phyloP scores from a whole-genome alignment of 2,329 filamentous ascomycete species.

The Aspergillus brasiliensis region DNA sequence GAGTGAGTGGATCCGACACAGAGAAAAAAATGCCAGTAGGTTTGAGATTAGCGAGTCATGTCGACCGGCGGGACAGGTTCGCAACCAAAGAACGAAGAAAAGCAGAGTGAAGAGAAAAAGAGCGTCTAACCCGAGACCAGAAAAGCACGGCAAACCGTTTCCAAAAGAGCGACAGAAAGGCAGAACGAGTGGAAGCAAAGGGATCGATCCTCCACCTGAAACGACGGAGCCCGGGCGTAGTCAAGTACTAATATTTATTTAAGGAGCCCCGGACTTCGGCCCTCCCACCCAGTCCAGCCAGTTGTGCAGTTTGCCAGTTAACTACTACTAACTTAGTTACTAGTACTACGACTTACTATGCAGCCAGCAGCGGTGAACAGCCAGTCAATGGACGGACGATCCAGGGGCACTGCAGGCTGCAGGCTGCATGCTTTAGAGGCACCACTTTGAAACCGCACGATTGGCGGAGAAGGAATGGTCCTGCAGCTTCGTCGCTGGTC shows the following conservation, averaged over 20 bases:
- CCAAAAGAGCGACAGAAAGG: constrained; percentile 36
- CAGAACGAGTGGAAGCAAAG: constrained; percentile 31
- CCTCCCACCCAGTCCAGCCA: constrained; percentile 10
- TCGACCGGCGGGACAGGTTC: constrained; percentile 12
- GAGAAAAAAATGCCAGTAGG: constrained; percentile 17
- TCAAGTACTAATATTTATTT: too few relatives aligned
- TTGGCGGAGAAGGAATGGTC: constrained; percentile 16
- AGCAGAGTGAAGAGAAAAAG: too few relatives aligned
- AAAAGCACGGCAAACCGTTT: constrained; percentile 30
- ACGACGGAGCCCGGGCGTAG: constrained; percentile 18
- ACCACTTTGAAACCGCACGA: constrained; percentile 19
- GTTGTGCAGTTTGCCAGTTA: too few relatives aligned
- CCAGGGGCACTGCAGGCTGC: constrained; percentile 32
- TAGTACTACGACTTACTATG: too few relatives aligned
- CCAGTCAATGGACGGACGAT: constrained; percentile 12
- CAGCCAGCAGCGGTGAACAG: constrained; percentile 33
- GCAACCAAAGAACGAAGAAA: constrained; percentile 14
- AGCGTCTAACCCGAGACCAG: constrained; percentile 33
- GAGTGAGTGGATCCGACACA: constrained; percentile 21
- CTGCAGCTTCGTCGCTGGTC: constrained; percentile 17
- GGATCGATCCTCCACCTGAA: constrained; percentile 28
- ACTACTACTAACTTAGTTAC: too few relatives aligned
- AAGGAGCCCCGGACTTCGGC: constrained; percentile 27
- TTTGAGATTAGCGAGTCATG: constrained; percentile 19
- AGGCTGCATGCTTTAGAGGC: constrained; percentile 20